Evolutionary conservation across 208 protist genomes (phyloP), one percentile per base, ranked within the genome.

Genomic region (Blastocrithidia nonstop): DNA sequence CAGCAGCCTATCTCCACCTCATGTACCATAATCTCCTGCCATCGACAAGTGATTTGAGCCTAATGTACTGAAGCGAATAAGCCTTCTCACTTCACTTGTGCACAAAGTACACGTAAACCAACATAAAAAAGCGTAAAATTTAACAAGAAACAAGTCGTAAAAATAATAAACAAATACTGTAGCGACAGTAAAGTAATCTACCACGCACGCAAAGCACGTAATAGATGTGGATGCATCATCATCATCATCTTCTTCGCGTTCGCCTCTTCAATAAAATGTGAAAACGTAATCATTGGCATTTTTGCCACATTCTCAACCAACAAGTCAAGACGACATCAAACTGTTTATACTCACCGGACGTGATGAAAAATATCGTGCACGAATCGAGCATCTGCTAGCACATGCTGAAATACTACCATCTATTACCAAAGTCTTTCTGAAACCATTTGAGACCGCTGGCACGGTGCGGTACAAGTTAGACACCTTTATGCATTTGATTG

Each of bases 391-490:
- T 11, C 47, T 90, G 29, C 52, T 90, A 20, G 33, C 54, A 7
- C 56, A 80, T 25, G 67, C 57, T 0, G 70, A 68, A 0, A 27
- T 86, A 0, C 40, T 68, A 22, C 36, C 27, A 13, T 42, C 66
- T 44, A 46, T 90, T 9, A 60, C 50, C 31, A 50, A 54, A 2
- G 63, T 87, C 2, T 52, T 82, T n/a, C 38, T 86, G 21, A 90
- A 90, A 36, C 76, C 70, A n/a, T 32, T 45, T 35, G 71, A 83
- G 57, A 73, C 54, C 6, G 56, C 65, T 5, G 73, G 76, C 1
- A 90, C 81, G 9, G 68, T 85, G 23, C 54, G 56, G 53, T 78
- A 69, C 46, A 90, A 90, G 47, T 53, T 82, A 31, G 68, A 78
- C 54, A 60, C 42, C 15, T 64, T 90, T 23, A 71, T 71, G 23